Evolutionary conservation across 2,329 filamentous ascomycete genomes (phyloP).

Genomic region (Penicillium sp.): DNA sequence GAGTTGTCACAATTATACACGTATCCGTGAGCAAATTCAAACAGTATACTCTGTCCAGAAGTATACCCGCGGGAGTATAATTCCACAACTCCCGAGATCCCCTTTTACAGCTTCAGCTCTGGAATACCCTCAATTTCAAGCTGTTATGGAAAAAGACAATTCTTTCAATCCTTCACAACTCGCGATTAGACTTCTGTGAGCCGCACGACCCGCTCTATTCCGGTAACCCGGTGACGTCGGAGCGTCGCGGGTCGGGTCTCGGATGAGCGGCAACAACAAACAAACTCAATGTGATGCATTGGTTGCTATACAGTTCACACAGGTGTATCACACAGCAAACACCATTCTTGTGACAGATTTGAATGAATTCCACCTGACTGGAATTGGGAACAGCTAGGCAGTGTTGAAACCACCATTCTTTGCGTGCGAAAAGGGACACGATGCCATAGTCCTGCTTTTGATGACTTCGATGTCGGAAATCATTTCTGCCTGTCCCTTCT

Average conservation of each 20-base stretch:
- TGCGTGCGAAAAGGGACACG: conserved; percentile 17
- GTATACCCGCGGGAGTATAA: too few species aligned
- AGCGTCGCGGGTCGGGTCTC: not conserved
- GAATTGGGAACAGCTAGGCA: not conserved
- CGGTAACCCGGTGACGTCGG: not conserved
- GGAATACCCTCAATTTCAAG: too few species aligned
- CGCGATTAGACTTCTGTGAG: not conserved
- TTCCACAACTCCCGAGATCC: too few species aligned
- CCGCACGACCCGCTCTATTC: not conserved
- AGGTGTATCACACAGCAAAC: too few species aligned
- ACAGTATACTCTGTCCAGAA: too few species aligned
- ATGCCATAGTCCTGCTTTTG: conserved; percentile 11
- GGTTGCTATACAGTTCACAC: too few species aligned
- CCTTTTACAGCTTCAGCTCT: too few species aligned
- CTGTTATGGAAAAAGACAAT: too few species aligned
- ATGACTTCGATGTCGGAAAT: conserved; percentile 12
- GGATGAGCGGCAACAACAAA: not conserved
- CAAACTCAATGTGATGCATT: not conserved
- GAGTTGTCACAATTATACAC: too few species aligned
- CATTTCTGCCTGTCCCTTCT: conserved; percentile 20
- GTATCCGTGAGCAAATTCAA: too few species aligned
- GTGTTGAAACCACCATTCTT: conserved; percentile 2
- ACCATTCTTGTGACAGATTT: too few species aligned
- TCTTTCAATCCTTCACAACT: not conserved
- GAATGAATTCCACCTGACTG: not conserved